Evolutionary conservation across 257 asterid genomes (phyloP), one percentile per base, ranked within the genome.

Genomic region (Capsicum rhomboideum): DNA sequence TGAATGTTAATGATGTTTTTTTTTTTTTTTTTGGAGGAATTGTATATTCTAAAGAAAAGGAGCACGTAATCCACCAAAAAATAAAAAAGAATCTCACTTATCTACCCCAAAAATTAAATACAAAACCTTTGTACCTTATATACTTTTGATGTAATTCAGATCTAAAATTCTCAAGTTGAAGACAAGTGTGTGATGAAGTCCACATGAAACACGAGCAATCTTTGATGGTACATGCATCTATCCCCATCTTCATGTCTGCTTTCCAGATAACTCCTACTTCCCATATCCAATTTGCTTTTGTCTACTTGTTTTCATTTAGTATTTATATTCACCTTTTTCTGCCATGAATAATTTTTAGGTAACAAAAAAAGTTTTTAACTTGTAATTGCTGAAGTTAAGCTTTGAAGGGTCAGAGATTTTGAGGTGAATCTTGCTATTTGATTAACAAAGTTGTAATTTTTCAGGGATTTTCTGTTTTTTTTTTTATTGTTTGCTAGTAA

Each of bases 191-290:
- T 63, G 84, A 23, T 63, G 52, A 82, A 67, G 85, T 67, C 63
- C 85, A 82, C 85, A 50, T 67, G 85, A 67, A 50, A 66, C 68
- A 50, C 84, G 63, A 64, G 52, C 66, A 28, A 52, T 28, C 79
- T 29, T 82, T 82, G 11, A 26, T 23, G 26, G 40, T 50, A 77
- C 82, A 77, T 77, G 82, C 46, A 77, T 44, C 82, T 26, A 49
- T 77, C 26, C n/a, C 63, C 31, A 68, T 42, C 56, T 44, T 72
- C 37, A 21, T 44, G 42, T 23, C 56, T 10, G 13, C 20, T 21
- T 21, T 44, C 20, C 77, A 23, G 84, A n/a, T 44, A 46, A 29
- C 52, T 72, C 53, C 56, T 17, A 26, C 46, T 40, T 49, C 16
- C 49, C 40, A 28, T 64, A 10, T 29, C 44, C 42, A 75, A 75